phyloP scores from a whole-genome alignment of 768 basidiomycete species.

The Filobasidium wieringae region DNA sequence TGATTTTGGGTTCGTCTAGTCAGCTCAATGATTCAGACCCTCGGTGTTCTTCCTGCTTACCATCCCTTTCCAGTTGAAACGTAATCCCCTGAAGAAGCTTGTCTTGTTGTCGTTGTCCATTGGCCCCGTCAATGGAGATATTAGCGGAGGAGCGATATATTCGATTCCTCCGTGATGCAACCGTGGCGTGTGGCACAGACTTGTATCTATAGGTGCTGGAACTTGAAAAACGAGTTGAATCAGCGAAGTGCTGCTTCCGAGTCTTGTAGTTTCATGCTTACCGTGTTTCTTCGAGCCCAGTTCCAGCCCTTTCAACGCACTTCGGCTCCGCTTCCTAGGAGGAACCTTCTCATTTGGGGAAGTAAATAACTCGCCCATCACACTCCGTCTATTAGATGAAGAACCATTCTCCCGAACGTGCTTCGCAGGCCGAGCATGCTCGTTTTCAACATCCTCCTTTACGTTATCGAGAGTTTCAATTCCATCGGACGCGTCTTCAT shows the following conservation, averaged over 20 bases:
- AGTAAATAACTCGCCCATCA: too few relatives aligned
- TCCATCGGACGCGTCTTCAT: background rate
- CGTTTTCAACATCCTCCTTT: background rate
- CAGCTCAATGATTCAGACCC: background rate
- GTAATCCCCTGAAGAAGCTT: background rate
- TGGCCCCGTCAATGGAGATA: background rate
- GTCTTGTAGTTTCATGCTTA: background rate
- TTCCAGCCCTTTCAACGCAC: background rate
- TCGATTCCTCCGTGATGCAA: background rate
- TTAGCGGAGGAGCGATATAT: background rate
- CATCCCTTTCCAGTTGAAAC: background rate
- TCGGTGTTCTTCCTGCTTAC: too few relatives aligned
- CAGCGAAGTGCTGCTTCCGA: too few relatives aligned
- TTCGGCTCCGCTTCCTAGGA: background rate
- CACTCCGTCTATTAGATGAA: too few relatives aligned
- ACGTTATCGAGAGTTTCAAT: background rate
- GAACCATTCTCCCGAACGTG: too few relatives aligned
- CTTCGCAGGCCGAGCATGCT: background rate
- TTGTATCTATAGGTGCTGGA: too few relatives aligned
- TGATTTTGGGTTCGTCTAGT: background rate
- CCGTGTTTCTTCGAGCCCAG: background rate
- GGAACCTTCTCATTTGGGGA: background rate
- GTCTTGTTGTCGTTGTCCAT: background rate
- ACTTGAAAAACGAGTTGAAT: too few relatives aligned
- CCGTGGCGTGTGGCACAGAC: background rate